Percentiles rank a stretch among this genome's conserved stretches.
phyloP scores from a whole-genome alignment of 2,329 filamentous ascomycete genomes.

The Hypomyces perniciosus region DNA sequence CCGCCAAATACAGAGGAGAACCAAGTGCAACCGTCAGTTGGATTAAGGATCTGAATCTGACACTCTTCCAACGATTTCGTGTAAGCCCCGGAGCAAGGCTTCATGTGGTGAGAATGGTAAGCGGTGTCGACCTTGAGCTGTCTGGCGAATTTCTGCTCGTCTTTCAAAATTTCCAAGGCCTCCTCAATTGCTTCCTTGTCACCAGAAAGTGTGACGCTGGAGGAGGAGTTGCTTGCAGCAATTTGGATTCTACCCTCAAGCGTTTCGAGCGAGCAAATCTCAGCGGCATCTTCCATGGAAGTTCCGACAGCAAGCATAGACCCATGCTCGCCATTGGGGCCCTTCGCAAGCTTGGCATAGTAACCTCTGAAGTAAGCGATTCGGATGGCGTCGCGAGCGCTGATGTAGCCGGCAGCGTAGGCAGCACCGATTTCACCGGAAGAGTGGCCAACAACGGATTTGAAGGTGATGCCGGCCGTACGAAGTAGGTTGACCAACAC shows the following conservation, averaged over 20 bases:
- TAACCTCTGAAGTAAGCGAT: not conserved
- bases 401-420: not conserved
- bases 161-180: slow-evolving; percentile 18
- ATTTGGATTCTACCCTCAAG: slow-evolving; percentile 13
- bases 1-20: slow-evolving; percentile 24
- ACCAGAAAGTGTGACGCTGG: slow-evolving; percentile 24
- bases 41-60: slow-evolving; percentile 1
- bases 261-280: not conserved
- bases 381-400: not conserved
- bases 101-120: slow-evolving; percentile 47
- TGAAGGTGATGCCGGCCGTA: not conserved
- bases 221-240: slow-evolving; percentile 19
- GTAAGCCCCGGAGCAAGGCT: slow-evolving; percentile 15
- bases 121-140: slow-evolving; percentile 38
- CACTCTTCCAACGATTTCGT: slow-evolving; percentile 9
- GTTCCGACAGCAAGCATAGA: slow-evolving; percentile 21
- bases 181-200: slow-evolving; percentile 22
- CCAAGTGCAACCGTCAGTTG: slow-evolving; percentile 13
- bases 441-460: not conserved
- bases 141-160: slow-evolving; percentile 26
- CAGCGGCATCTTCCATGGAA: slow-evolving; percentile 15
- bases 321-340: not conserved
- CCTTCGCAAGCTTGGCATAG: not conserved
- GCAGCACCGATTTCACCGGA: slow-evolving; percentile 2
- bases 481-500: not conserved